A percentile compares a stretch with the other conserved stretches of the same genome.
phyloP scores from a whole-genome alignment of 345 rosid species.

The Salix viminalis region DNA sequence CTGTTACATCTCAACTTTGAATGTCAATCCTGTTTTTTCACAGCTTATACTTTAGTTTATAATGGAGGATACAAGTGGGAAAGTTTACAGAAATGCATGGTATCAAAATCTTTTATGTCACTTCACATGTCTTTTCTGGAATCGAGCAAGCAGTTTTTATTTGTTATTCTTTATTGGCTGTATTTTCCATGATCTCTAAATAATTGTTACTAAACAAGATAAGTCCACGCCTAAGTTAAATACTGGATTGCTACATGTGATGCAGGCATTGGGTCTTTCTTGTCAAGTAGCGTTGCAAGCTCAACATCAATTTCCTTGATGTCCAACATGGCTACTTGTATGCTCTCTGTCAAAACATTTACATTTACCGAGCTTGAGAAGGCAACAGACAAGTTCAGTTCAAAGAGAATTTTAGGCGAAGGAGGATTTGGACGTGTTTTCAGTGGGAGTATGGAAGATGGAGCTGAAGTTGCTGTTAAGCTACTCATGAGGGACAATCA shows the following conservation, averaged over 20 bases:
- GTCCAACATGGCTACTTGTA: conserved; percentile 77
- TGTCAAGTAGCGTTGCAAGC: conserved; percentile 47
- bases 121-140: not conserved
- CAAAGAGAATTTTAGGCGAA: conserved; percentile 81
- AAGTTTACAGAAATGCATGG: not conserved
- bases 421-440: conserved; percentile 99
- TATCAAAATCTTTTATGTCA: not conserved
- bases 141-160: not conserved
- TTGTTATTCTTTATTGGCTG: not conserved
- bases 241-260: not conserved
- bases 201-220: not conserved
- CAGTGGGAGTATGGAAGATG: conserved; percentile 69
- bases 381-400: conserved; percentile 89
- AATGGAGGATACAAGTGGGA: not conserved
- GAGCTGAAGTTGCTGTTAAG: conserved; percentile 87
- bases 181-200: not conserved
- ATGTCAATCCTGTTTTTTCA: not conserved
- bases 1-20: not conserved
- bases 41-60: not conserved
- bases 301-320: conserved; percentile 67
- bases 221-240: not conserved
- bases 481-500: conserved; percentile 80
- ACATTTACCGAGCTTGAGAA: conserved; percentile 66
- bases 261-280: conserved; percentile 46
- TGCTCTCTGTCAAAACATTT: conserved; percentile 79